Percentiles rank a stretch among this genome's conserved stretches.
Conservation (phyloP, 495 filamentous ascomycete genomes). For the Aspergillus bertholletiae region DNA sequence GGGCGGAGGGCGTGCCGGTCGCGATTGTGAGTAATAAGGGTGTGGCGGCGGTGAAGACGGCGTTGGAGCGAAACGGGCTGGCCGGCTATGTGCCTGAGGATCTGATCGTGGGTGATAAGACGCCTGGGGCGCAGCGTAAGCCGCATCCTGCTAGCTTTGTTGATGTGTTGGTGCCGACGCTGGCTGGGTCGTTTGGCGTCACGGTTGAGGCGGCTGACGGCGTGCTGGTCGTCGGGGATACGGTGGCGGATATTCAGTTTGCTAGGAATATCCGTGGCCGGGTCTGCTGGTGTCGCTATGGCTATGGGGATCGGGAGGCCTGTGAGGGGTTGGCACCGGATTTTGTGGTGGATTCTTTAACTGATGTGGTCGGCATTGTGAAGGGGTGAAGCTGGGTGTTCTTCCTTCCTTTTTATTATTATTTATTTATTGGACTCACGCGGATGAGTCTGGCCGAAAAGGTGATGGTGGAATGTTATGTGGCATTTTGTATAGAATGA, state of each 20-base stretch:
- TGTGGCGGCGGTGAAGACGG: slow-evolving; percentile 19
- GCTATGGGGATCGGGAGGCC: slow-evolving; percentile 6
- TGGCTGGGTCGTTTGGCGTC: neutral
- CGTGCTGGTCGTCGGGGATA: slow-evolving; percentile 21
- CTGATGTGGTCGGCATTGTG: neutral
- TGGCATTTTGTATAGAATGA: neutral
- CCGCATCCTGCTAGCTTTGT: slow-evolving; percentile 23
- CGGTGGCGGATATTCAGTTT: slow-evolving; percentile 11
- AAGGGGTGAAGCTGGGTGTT: too few relatives aligned
- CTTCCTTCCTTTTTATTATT: too few relatives aligned
- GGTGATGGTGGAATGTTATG: neutral
- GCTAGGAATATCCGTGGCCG: slow-evolving; percentile 11
- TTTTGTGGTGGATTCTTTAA: slow-evolving; percentile 11
- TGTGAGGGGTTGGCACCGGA: slow-evolving; percentile 4
- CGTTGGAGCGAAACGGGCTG: slow-evolving; percentile 16
- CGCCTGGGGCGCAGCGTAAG: slow-evolving; percentile 19
- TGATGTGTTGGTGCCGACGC: slow-evolving; percentile 23
- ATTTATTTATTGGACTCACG: too few relatives aligned
- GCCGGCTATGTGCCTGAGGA: slow-evolving; percentile 13
- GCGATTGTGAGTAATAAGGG: slow-evolving; percentile 29
- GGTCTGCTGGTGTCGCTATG: slow-evolving; percentile 15
- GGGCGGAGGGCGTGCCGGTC: slow-evolving; percentile 11
- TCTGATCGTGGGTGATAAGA: slow-evolving; percentile 24
- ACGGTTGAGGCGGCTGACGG: neutral
- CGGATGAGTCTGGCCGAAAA: too few relatives aligned